These are phyloP conservation scores for Penicillium sp. DNA, from an alignment of 2,329 filamentous ascomycete species.

Conservation along the genomic window DNA sequence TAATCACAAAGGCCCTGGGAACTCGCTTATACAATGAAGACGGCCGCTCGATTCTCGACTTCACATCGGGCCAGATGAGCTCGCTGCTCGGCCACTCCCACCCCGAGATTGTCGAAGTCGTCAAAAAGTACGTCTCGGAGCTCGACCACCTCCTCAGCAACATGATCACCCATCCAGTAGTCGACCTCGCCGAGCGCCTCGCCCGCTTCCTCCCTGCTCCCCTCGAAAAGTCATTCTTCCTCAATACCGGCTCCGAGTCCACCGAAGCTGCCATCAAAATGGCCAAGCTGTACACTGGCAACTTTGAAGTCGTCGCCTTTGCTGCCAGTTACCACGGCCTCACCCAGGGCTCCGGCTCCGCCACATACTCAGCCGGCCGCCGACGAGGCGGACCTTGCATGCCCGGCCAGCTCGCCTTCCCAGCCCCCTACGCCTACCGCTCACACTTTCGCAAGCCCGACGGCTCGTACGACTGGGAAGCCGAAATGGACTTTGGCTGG, in stretches of 20 bases:
- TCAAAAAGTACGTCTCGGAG: slow-evolving; percentile 53
- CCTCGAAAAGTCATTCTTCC: slow-evolving; percentile 62
- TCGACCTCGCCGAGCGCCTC: slow-evolving; percentile 59
- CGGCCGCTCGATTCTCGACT: slow-evolving; percentile 58
- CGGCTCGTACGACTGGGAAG: slow-evolving; percentile 68
- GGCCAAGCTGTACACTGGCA: slow-evolving; percentile 67
- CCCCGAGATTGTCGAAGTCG: slow-evolving; percentile 61
- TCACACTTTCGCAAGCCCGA: slow-evolving; percentile 65
- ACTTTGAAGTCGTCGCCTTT: slow-evolving; percentile 68
- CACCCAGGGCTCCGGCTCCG: slow-evolving; percentile 57
- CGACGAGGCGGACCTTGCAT: slow-evolving; percentile 40
- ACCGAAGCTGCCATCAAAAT: slow-evolving; percentile 69
- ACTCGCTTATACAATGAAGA: slow-evolving; percentile 52
- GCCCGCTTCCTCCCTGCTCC: slow-evolving; percentile 52
- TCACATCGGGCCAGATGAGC: slow-evolving; percentile 66
- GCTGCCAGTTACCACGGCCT: slow-evolving; percentile 66
- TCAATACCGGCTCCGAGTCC: slow-evolving; percentile 62
- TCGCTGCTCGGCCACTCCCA: slow-evolving; percentile 64
- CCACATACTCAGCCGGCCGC: slow-evolving; percentile 44
- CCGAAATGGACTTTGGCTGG: slow-evolving; percentile 68
- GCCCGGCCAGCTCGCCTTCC: slow-evolving; percentile 63
- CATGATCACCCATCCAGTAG: slow-evolving; percentile 64
- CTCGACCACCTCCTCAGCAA: slow-evolving; percentile 65
- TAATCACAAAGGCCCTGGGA: slow-evolving; percentile 54
- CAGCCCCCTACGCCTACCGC: slow-evolving; percentile 65